phyloP scores from a whole-genome alignment of 2,329 filamentous ascomycete genomes.

The Botrytis porri region DNA sequence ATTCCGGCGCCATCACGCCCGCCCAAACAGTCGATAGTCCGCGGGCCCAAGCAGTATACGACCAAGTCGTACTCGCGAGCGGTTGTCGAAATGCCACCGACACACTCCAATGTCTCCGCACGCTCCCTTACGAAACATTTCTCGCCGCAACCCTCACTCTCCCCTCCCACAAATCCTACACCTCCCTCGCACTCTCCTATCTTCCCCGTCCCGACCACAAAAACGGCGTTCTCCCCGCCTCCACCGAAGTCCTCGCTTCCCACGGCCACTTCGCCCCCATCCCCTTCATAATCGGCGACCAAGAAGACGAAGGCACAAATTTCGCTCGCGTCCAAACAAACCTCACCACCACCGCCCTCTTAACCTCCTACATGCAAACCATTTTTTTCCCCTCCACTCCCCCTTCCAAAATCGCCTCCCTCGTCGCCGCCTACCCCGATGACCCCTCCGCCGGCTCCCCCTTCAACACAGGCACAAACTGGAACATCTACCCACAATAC shows the following conservation, averaged over 20 bases:
- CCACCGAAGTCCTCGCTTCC: slow-evolving; percentile 56
- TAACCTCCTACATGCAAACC: slow-evolving; percentile 59
- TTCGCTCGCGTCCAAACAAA: slow-evolving; percentile 68
- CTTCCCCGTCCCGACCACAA: slow-evolving; percentile 64
- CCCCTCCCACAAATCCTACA: slow-evolving; percentile 64
- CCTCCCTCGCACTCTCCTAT: slow-evolving; percentile 68
- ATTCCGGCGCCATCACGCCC: slow-evolving; percentile 62
- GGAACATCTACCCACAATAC: slow-evolving; percentile 71
- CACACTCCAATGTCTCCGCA: slow-evolving; percentile 63
- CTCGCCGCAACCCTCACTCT: slow-evolving; percentile 66
- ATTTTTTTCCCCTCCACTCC: slow-evolving; percentile 57
- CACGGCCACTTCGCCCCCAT: slow-evolving; percentile 56
- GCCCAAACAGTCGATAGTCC: slow-evolving; percentile 59
- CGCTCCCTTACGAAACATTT: slow-evolving; percentile 55
- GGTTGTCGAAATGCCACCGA: slow-evolving; percentile 58
- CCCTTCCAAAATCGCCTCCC: not conserved
- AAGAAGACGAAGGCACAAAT: slow-evolving; percentile 77
- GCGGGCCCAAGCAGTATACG: slow-evolving; percentile 64
- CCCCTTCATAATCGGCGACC: slow-evolving; percentile 67
- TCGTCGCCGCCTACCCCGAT: slow-evolving; percentile 54
- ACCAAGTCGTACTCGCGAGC: slow-evolving; percentile 55
- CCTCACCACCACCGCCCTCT: slow-evolving; percentile 55
- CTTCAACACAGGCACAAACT: slow-evolving; percentile 64
- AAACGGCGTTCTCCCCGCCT: slow-evolving; percentile 57
- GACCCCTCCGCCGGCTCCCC: slow-evolving; percentile 55